Evolutionary conservation across 371 early-diverging fungal species (phyloP), one percentile per base, ranked within the genome.

Genomic region (Haplosporangium sp.): DNA sequence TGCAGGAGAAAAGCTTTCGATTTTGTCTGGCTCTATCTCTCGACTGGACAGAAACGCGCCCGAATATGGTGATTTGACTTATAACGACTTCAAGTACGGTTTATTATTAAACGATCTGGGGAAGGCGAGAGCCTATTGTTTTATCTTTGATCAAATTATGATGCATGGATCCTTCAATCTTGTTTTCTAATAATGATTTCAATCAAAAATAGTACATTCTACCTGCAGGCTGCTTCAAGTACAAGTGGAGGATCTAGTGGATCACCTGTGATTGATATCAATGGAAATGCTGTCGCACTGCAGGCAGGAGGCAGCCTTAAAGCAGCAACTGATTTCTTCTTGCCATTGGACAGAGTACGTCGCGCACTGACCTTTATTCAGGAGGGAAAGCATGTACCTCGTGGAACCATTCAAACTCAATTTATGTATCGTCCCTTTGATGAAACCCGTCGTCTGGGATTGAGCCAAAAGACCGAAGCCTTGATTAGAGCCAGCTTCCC

Each of bases 251-350:
- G 95, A 55, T 85, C 85, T 8, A 74, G 74, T 67, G 98, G 98
- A 11, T 94, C 94, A 1, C 97, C 98, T 3, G 97, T 98, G 0
- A 88, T 98, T 61, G 95, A 96, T 76, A 93, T 97, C 66, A 87
- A 96, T 48, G 98, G 98, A 65, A 91, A 95, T 63, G 98, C 98
- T 0, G 97, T 97, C 13, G 97, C 93, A 9, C 84, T 97, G 56
- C 95, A 97, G 68, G 96, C 96, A 8, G 84, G 85, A 71, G 95
- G 95, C 39, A 87, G 89, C 34, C 86, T 86, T 7, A 90, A 90
- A 59, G 96, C 96, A 10, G 95, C 95, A 4, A 95, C 98, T 2
- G 94, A 95, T 74, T 98, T 96, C 88, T 98, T 95, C 82, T 91
- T 98, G 64, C 98, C 98, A 13, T 78, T 96, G 59, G 89, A 90